phyloP scores from a whole-genome alignment of 192 early-diverging fungal genomes.

The Mortierella antarctica region DNA sequence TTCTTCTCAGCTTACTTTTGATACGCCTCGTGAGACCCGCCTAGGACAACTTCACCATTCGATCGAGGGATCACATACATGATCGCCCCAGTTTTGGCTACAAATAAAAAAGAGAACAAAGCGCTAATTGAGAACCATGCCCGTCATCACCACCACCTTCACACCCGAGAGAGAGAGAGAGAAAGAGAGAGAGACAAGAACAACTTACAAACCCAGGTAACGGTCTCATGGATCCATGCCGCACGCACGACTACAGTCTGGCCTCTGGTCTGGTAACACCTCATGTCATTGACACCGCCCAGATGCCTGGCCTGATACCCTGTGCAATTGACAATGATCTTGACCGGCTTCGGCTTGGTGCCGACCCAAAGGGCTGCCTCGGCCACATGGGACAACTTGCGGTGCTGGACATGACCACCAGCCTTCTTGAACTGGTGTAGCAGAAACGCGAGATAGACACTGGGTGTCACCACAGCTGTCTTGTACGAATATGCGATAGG shows the following conservation, averaged over 20 bases:
- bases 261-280: slow-evolving; percentile 76
- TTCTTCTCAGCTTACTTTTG: slow-evolving; percentile 54
- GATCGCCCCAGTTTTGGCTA: slow-evolving; percentile 49
- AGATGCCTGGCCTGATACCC: slow-evolving; percentile 71
- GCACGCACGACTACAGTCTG: slow-evolving; percentile 83
- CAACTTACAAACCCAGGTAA: slow-evolving; percentile 53
- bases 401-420: slow-evolving; percentile 63
- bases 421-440: slow-evolving; percentile 57
- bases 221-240: slow-evolving; percentile 72
- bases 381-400: slow-evolving; percentile 52
- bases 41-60: slow-evolving; percentile 80
- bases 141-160: not conserved
- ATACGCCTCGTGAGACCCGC: slow-evolving; percentile 71
- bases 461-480: slow-evolving; percentile 29
- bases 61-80: slow-evolving; percentile 89
- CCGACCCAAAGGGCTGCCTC: slow-evolving; percentile 56
- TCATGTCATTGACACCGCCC: slow-evolving; percentile 76
- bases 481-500: slow-evolving; percentile 51
- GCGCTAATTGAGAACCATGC: not conserved
- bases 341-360: slow-evolving; percentile 51
- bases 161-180: not conserved
- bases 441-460: slow-evolving; percentile 73
- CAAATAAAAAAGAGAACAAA: not conserved
- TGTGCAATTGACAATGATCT: slow-evolving; percentile 86
- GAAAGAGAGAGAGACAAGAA: too few relatives aligned